Evolutionary conservation across 139 green algal species (phyloP), one percentile per base, ranked within the genome.

Genomic region (Picochlorum sp.): DNA sequence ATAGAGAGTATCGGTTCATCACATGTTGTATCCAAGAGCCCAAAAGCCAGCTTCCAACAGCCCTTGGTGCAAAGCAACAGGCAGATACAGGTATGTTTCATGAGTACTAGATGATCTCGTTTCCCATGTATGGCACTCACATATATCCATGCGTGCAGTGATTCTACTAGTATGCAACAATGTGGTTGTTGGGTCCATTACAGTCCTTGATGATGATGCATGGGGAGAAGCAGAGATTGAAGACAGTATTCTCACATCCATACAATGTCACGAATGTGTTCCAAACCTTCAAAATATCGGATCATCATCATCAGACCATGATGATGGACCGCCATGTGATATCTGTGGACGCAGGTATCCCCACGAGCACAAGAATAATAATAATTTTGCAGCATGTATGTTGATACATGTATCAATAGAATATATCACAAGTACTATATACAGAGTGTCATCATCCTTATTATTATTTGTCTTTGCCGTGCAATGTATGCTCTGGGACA

Each of bases 141-240:
- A 6, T 21, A 21, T 24, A 54, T n/a, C 47, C 47, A 26, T 54
- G 8, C 11, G 15, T 54, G 47, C 47, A 54, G 47, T 54, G 47
- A 9, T 54, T 13, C 15, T 54, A 54, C 5, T 54, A 18, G 16
- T 54, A 26, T 26, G 47, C n/a, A 18, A 54, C 2, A 20, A 0
- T 21, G 47, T 21, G 18, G 16, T 54, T 26, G n/a, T 54, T 54
- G 47, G 47, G 47, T 26, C 47, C n/a, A 21, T 54, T 20, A 54
- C 18, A 20, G 18, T 54, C n/a, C 47, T 54, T 10, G 47, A 54
- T 9, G 47, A 54, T 54, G 47, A 54, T 54, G 47, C 47, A 6
- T 54, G 47, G 47, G 47, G n/a, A 54, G 47, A 54, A 20, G 47
- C 16, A 21, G 18, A 54, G 18, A 54, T 54, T 54, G 47, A 54